Conservation (phyloP, 148 eudicot species). For the Chenopodium quinoa region DNA sequence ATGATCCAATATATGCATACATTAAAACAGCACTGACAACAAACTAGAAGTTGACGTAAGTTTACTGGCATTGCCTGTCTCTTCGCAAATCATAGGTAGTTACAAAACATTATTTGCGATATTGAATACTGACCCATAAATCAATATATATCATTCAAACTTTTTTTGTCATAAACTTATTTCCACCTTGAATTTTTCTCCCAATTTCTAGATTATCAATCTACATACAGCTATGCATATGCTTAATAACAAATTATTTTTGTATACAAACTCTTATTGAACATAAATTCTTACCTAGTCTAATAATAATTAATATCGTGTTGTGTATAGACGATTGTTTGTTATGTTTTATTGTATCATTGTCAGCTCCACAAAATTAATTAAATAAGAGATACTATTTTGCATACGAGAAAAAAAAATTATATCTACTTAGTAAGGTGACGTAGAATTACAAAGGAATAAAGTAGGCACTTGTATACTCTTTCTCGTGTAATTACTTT, state of each 20-base stretch:
- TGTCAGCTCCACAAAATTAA: no score
- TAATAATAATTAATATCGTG: no score
- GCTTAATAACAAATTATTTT: background rate
- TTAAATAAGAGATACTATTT: no score
- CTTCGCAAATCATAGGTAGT: background rate
- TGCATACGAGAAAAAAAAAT: no score
- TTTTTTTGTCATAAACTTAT: background rate
- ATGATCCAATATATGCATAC: background rate
- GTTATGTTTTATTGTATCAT: no score
- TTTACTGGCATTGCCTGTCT: slow-evolving; percentile 3
- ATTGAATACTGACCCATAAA: background rate
- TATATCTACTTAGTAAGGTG: no score
- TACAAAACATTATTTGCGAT: background rate
- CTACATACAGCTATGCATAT: background rate
- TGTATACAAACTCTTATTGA: no score
- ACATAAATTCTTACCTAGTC: background rate
- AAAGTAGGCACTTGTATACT: no score
- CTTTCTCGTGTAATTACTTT: no score
- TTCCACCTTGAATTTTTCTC: background rate
- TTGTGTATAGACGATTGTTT: no score
- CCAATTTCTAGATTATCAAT: background rate
- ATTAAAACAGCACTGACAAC: background rate
- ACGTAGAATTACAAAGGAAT: no score
- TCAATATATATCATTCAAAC: background rate
- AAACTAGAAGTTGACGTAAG: slow-evolving; percentile 12